Conservation (phyloP, 208 protist species). For the Acanthamoeba pearcei region DNA sequence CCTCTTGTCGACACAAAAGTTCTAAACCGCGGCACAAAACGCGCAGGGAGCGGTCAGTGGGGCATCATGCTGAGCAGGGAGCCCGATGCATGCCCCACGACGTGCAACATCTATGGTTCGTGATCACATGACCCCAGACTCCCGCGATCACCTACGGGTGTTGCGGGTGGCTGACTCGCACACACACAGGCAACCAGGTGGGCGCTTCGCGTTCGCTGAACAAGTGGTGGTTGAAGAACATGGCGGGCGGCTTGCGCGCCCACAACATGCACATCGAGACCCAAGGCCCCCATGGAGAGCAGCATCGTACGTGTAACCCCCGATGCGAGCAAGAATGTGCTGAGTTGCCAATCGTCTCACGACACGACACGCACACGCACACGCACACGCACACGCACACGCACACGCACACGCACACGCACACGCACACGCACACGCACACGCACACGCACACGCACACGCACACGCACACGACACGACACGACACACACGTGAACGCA, state of each 20-base stretch:
- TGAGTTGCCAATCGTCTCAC: not conserved
- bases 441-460: too few relatives aligned
- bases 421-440: too few relatives aligned
- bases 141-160: too few relatives aligned
- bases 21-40: not conserved
- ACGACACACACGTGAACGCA: too few relatives aligned
- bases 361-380: not conserved
- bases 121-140: not conserved
- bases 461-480: not conserved
- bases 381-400: too few relatives aligned
- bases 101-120: not conserved
- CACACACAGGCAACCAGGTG: not conserved
- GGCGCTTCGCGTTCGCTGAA: too few relatives aligned
- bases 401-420: too few relatives aligned
- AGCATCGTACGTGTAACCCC: not conserved
- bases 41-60: not conserved
- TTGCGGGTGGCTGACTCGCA: not conserved
- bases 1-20: too few relatives aligned
- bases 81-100: not conserved
- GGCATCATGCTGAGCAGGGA: not conserved
- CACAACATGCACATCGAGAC: not conserved
- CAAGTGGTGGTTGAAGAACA: not conserved
- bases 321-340: too few relatives aligned
- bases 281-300: not conserved
- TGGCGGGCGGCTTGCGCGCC: not conserved